Evolutionary conservation across 1,139 yeast genomes (phyloP).

Genomic region (Yamadazyma triangularis): DNA sequence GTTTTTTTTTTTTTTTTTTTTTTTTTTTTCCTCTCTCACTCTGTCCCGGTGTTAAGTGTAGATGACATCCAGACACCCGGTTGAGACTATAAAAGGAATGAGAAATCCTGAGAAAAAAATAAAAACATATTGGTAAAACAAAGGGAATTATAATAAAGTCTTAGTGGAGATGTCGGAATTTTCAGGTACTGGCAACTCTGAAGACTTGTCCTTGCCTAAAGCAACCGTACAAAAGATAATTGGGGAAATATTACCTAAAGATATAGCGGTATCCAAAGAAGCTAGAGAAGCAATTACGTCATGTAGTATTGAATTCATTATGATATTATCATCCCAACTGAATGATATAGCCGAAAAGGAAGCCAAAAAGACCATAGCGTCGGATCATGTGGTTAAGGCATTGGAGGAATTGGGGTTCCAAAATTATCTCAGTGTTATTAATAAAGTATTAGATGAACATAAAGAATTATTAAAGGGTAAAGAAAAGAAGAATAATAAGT

Average conservation of each 20-base stretch:
- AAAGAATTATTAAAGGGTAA: constrained; percentile 84
- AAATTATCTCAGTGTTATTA: constrained; percentile 78
- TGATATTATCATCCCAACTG: constrained; percentile 89
- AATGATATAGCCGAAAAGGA: constrained; percentile 97
- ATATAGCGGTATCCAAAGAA: constrained; percentile 84
- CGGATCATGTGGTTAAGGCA: constrained; percentile 93
- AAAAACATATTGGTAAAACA: constrained; percentile 1
- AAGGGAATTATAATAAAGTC: too few relatives aligned
- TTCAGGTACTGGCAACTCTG: constrained; percentile 29
- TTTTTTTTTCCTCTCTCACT: too few relatives aligned
- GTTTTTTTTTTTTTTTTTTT: too few relatives aligned
- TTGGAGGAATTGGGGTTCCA: constrained; percentile 82
- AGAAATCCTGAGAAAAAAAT: constrained; percentile 1
- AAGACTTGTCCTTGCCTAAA: constrained; percentile 46
- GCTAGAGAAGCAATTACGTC: constrained; percentile 95
- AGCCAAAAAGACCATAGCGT: constrained; percentile 92
- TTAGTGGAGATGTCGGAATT: constrained; percentile 44
- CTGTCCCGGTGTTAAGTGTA: too few relatives aligned
- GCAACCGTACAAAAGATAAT: constrained; percentile 97
- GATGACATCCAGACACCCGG: background rate
- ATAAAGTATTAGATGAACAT: constrained; percentile 78
- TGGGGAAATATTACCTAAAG: constrained; percentile 82
- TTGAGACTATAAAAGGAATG: background rate
- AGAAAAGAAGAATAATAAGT: constrained; percentile 88
- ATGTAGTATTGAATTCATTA: constrained; percentile 92